Evolutionary conservation across 2,329 filamentous ascomycete species (phyloP).

Genomic region (Aspergillus niger): DNA sequence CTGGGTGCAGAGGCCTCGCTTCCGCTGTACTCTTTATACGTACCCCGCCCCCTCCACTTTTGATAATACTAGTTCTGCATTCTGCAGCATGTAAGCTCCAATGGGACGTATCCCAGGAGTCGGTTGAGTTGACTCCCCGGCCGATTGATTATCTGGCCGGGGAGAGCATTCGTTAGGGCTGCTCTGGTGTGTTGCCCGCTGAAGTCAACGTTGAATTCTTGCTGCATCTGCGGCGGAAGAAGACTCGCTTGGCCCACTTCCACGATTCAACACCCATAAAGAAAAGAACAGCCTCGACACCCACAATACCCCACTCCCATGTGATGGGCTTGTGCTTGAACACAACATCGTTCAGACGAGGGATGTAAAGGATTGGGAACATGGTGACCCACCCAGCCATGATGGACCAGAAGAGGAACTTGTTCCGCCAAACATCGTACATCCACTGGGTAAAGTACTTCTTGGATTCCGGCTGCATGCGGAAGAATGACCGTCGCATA

Average conservation of each 20-base stretch:
- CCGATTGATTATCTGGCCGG: too few species aligned
- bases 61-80: too few species aligned
- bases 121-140: fast-evolving
- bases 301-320: constrained; percentile 71
- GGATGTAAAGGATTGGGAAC: constrained; percentile 67
- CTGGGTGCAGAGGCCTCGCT: too few species aligned
- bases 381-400: constrained; percentile 59
- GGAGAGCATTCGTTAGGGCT: too few species aligned
- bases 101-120: too few species aligned
- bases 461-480: constrained; percentile 61
- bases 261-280: constrained; percentile 65
- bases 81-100: too few species aligned
- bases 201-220: too few species aligned
- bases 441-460: constrained; percentile 68
- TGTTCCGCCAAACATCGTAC: constrained; percentile 68
- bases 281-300: constrained; percentile 63
- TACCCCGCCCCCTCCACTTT: too few species aligned
- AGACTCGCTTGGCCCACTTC: constrained; percentile 67
- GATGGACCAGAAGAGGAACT: constrained; percentile 70
- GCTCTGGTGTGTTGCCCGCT: too few species aligned
- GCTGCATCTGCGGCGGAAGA: too few species aligned
- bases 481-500: constrained; percentile 72
- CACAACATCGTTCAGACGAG: constrained; percentile 64
- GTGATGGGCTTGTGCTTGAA: constrained; percentile 67
- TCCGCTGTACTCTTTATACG: too few species aligned